Percentiles rank a stretch among this genome's conserved stretches.
These are phyloP conservation scores for Ziziphus jujuba DNA, from an alignment of 306 rosid species.

Conservation along the genomic window DNA sequence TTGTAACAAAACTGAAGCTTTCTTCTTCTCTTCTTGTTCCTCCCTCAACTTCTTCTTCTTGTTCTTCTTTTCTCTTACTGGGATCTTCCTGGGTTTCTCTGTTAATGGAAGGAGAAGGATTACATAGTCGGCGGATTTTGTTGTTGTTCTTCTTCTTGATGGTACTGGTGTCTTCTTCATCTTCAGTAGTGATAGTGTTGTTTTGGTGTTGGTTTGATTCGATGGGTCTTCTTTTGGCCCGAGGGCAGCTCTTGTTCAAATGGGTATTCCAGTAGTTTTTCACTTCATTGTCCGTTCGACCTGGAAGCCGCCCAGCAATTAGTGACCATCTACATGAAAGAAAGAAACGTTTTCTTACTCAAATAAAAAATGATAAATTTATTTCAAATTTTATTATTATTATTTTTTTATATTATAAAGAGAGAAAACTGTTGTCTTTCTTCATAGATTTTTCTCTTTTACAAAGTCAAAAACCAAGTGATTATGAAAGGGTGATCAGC, in stretches of 20 bases:
- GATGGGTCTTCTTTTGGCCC: slow-evolving; percentile 26
- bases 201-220: slow-evolving; percentile 7
- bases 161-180: not conserved
- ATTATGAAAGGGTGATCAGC: no score
- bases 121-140: not conserved
- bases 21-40: slow-evolving; percentile 5
- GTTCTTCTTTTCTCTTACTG: not conserved
- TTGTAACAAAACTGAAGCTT: not conserved
- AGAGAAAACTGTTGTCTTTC: no score
- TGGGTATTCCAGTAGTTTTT: slow-evolving; percentile 75
- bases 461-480: no score
- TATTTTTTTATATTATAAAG: no score
- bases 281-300: slow-evolving; percentile 59
- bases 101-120: not conserved
- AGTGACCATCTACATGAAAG: slow-evolving; percentile 53
- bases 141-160: slow-evolving; percentile 1
- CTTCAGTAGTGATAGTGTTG: slow-evolving; percentile 9
- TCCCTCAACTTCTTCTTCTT: no score
- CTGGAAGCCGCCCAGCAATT: slow-evolving; percentile 73
- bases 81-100: not conserved
- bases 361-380: no score
- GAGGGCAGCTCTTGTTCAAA: slow-evolving; percentile 46
- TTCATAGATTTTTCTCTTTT: no score
- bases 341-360: not conserved
- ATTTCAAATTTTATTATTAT: no score